Conservation (phyloP, 805 yeast genomes). For the Myxozyma monticola region DNA sequence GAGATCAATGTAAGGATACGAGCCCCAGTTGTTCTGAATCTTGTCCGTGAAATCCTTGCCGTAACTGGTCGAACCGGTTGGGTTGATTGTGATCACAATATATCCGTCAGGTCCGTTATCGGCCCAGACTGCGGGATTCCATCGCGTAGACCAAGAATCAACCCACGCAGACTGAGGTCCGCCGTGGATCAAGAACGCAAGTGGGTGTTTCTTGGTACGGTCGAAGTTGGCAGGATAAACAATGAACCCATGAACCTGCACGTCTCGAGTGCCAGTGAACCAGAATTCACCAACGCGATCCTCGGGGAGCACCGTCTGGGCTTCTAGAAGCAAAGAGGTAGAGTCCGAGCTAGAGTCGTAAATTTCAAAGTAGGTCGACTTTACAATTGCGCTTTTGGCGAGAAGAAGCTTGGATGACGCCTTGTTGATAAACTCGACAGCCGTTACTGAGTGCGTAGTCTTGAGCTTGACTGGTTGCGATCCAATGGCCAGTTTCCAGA, state of each 20-base stretch:
- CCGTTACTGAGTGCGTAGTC: slow-evolving; percentile 20
- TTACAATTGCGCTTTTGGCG: slow-evolving; percentile 15
- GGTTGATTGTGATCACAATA: slow-evolving; percentile 33
- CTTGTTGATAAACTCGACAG: slow-evolving; percentile 14
- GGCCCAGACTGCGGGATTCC: slow-evolving; percentile 36
- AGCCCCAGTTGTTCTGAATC: slow-evolving; percentile 34
- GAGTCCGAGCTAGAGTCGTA: slow-evolving; percentile 12
- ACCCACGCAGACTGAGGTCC: slow-evolving; percentile 36
- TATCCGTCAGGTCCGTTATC: slow-evolving; percentile 32
- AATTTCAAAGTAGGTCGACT: slow-evolving; percentile 26
- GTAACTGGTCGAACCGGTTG: slow-evolving; percentile 36
- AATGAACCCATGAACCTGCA: slow-evolving; percentile 32
- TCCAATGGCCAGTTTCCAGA: slow-evolving; percentile 21
- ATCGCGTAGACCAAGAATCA: slow-evolving; percentile 34
- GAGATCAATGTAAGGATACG: slow-evolving; percentile 35
- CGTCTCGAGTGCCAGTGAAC: slow-evolving; percentile 32
- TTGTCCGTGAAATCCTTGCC: slow-evolving; percentile 34
- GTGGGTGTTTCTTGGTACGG: slow-evolving; percentile 30
- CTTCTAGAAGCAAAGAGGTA: slow-evolving; percentile 15
- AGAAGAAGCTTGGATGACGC: slow-evolving; percentile 14
- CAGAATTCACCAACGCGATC: slow-evolving; percentile 31
- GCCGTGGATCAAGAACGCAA: slow-evolving; percentile 35
- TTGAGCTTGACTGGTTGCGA: slow-evolving; percentile 15
- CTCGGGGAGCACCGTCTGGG: slow-evolving; percentile 11
- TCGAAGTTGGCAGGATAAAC: slow-evolving; percentile 30